Evolutionary conservation across 208 protist genomes (phyloP), one percentile per base, ranked within the genome.

Genomic region (Blechomonas ayalai): DNA sequence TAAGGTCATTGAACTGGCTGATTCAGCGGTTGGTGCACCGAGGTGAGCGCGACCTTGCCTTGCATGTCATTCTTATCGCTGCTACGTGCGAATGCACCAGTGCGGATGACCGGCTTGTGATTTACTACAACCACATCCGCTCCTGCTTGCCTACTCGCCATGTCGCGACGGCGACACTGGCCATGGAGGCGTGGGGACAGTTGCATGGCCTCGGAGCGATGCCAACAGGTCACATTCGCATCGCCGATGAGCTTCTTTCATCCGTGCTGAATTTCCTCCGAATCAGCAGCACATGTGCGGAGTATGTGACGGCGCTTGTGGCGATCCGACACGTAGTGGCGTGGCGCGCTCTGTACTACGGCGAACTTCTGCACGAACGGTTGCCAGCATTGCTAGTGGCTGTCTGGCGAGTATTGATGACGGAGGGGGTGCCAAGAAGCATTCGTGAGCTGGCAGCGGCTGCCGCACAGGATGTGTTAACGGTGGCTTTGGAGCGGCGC

Each of bases 21-120:
- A 47, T 90, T 20, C 72, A 76, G 16, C 32, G 34, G 6, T 57
- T 90, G 10, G 37, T 74, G 7, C 57, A 62, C 25, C 66, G 73
- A 13, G 75, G 73, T 1, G 75, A 90, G 24, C 52, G 56, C 18
- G 59, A 72, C 42, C 46, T 82, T 9, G 75, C 67, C 33, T 41
- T 90, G 54, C 74, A 81, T 36, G 67, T 82, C n/a, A 64, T 90
- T 38, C 70, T 82, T 44, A 61, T 66, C n/a, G 59, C 60, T 15
- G 48, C 56, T 1, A 49, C 63, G 12, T 85, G 73, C 54, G 49
- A 62, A 13, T 67, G 82, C 43, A 15, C 55, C 22, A 51, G 45
- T 12, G 57, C 62, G 27, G 56, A 57, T 43, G 75, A 77, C 35
- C 72, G 81, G 22, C 60, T 84, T n/a, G 43, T 76, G n/a, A 57